Conservation (phyloP, 108 stramenopile species). For the Nitzschia sp. region DNA sequence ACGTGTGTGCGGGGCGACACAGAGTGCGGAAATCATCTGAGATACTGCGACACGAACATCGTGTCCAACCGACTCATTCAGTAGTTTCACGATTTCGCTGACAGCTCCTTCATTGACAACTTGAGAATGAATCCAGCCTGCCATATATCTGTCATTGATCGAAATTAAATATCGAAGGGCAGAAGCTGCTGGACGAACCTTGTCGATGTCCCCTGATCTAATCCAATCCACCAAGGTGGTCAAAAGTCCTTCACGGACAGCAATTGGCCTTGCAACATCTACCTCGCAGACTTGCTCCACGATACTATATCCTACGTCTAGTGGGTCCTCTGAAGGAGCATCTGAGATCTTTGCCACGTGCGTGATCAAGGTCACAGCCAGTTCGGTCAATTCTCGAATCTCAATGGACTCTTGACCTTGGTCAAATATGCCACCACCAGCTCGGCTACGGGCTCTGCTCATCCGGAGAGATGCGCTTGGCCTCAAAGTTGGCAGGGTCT, state of each 20-base stretch:
- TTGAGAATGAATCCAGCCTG: slow-evolving; percentile 78
- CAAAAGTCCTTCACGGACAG: slow-evolving; percentile 60
- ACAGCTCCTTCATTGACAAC: slow-evolving; percentile 65
- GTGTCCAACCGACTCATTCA: slow-evolving; percentile 34
- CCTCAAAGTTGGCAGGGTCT: slow-evolving; percentile 12
- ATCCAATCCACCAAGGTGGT: slow-evolving; percentile 57
- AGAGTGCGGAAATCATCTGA: slow-evolving; percentile 56
- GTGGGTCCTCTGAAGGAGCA: background rate
- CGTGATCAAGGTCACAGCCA: slow-evolving; percentile 51
- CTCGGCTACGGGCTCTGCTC: slow-evolving; percentile 7
- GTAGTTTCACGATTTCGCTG: slow-evolving; percentile 46
- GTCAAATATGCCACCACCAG: slow-evolving; percentile 33
- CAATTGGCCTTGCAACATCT: slow-evolving; percentile 51
- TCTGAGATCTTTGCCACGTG: slow-evolving; percentile 36
- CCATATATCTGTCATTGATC: slow-evolving; percentile 58
- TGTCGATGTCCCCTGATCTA: slow-evolving; percentile 38
- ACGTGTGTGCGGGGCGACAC: slow-evolving; percentile 61
- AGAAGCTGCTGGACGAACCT: slow-evolving; percentile 46
- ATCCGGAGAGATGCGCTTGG: slow-evolving; percentile 14
- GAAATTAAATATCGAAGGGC: slow-evolving; percentile 55
- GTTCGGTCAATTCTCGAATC: slow-evolving; percentile 49
- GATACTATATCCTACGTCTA: slow-evolving; percentile 31
- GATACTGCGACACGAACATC: slow-evolving; percentile 54
- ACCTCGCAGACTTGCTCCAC: slow-evolving; percentile 64
- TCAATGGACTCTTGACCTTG: slow-evolving; percentile 43